phyloP scores from a whole-genome alignment of 805 yeast genomes.

The Jamesozyma jinghongensis region DNA sequence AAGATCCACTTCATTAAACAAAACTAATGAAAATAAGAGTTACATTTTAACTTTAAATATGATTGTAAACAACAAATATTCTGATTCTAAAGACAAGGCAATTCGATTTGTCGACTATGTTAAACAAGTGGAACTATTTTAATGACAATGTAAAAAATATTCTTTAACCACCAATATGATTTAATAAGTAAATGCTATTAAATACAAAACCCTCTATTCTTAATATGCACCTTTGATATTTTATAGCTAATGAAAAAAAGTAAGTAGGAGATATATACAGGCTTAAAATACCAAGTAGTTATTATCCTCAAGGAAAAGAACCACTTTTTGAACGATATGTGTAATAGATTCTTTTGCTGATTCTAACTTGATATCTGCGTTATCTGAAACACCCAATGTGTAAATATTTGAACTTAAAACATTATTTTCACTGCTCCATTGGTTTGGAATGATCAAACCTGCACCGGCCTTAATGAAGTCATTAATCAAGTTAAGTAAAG shows the following conservation, averaged over 20 bases:
- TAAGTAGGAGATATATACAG: not conserved
- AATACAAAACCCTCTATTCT: no score
- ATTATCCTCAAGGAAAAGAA: conserved; percentile 65
- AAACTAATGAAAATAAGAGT: not conserved
- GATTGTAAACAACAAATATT: conserved; percentile 13
- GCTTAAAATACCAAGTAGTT: conserved; percentile 43
- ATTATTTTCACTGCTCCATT: conserved; percentile 8
- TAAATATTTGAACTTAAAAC: conserved; percentile 30
- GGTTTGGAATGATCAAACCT: conserved; percentile 64
- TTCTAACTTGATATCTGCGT: conserved; percentile 51
- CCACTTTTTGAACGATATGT: conserved; percentile 66
- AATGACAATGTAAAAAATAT: not conserved
- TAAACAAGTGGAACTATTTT: conserved; percentile 8
- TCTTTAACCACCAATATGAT: no score
- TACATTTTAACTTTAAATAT: conserved; percentile 18
- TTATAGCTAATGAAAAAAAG: not conserved
- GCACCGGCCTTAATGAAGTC: conserved; percentile 64
- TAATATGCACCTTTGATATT: no score
- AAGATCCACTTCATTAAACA: no score
- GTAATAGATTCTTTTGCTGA: conserved; percentile 48
- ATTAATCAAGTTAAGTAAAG: conserved; percentile 51
- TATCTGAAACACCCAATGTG: conserved; percentile 39
- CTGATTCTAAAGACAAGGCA: conserved; percentile 21
- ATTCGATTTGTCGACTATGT: conserved; percentile 18
- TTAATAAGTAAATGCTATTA: no score